Conservation (phyloP, 768 basidiomycete species). For the Lactarius psammicola region DNA sequence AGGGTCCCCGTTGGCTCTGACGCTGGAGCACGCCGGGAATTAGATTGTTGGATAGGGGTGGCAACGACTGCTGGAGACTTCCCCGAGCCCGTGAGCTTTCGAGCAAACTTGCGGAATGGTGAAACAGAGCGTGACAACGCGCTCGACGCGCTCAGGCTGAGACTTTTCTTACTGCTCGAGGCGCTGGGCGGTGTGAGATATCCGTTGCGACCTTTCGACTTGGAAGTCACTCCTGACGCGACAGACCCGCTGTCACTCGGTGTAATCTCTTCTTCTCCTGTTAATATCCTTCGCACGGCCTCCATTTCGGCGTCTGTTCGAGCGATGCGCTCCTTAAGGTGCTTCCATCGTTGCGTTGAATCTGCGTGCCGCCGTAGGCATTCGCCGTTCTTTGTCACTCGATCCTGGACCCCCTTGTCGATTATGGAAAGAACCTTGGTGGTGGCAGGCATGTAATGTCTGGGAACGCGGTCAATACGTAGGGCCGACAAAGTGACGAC, state of each 20-base stretch:
- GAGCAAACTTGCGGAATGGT: constrained; percentile 75
- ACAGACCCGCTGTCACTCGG: constrained; percentile 72
- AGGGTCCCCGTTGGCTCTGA: constrained; percentile 55
- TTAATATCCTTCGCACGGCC: constrained; percentile 51
- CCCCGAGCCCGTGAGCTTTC: constrained; percentile 56
- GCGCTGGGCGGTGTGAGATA: constrained; percentile 62
- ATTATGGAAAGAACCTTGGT: constrained; percentile 91
- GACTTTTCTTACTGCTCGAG: constrained; percentile 40
- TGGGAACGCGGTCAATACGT: constrained; percentile 35
- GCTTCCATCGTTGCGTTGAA: constrained; percentile 82
- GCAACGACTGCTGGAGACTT: constrained; percentile 35
- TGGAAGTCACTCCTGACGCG: constrained; percentile 49
- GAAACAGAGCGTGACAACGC: constrained; percentile 75
- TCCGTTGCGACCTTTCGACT: constrained; percentile 51
- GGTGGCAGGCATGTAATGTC: constrained; percentile 93
- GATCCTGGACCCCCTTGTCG: constrained; percentile 89
- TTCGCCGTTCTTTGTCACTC: constrained; percentile 96
- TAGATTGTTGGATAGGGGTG: constrained; percentile 48
- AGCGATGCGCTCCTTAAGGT: constrained; percentile 72
- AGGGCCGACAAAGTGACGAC: constrained; percentile 3
- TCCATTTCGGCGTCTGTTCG: constrained; percentile 85
- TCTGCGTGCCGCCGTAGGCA: constrained; percentile 87
- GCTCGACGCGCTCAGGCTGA: constrained; percentile 43
- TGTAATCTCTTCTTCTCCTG: constrained; percentile 49
- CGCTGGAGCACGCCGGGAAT: constrained; percentile 46